Conservation (phyloP, 1,139 yeast species). For the Pichia sp. region DNA sequence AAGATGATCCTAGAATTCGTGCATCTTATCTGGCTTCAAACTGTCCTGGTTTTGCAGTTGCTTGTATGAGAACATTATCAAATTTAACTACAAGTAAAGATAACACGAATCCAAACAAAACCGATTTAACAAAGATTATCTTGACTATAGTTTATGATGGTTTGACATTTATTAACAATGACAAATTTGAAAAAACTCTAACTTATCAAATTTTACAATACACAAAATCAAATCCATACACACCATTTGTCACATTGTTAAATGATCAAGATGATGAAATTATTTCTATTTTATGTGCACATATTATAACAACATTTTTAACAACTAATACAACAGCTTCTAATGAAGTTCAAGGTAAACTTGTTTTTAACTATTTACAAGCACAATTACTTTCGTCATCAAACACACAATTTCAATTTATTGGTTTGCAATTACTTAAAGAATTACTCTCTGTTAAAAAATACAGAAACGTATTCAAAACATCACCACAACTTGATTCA, state of each 20-base stretch:
- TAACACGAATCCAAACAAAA: background rate
- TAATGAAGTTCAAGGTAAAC: background rate
- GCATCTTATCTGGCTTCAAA: constrained; percentile 13
- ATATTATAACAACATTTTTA: constrained; percentile 40
- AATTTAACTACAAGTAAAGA: background rate
- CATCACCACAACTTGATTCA: background rate
- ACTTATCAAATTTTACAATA: constrained; percentile 1
- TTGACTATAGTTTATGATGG: constrained; percentile 11
- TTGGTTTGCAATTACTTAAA: constrained; percentile 63
- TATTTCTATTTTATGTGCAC: constrained; percentile 17
- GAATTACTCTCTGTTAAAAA: constrained; percentile 53
- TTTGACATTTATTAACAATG: constrained; percentile 6
- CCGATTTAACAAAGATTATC: constrained; percentile 4
- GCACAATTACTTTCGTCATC: constrained; percentile 41
- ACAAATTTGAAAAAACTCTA: background rate
- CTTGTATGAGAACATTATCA: constrained; percentile 36
- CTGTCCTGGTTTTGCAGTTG: too few species aligned
- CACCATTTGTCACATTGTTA: constrained; percentile 50
- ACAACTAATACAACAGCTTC: constrained; percentile 2
- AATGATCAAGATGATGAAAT: constrained; percentile 17
- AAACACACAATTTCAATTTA: constrained; percentile 50
- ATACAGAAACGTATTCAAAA: constrained; percentile 57
- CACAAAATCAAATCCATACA: constrained; percentile 36
- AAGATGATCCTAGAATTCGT: constrained; percentile 35
- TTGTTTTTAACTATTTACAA: constrained; percentile 40